Base-by-base conservation (phyloP, 2,329 filamentous ascomycete genomes). In the Helotiales sp. region DNA sequence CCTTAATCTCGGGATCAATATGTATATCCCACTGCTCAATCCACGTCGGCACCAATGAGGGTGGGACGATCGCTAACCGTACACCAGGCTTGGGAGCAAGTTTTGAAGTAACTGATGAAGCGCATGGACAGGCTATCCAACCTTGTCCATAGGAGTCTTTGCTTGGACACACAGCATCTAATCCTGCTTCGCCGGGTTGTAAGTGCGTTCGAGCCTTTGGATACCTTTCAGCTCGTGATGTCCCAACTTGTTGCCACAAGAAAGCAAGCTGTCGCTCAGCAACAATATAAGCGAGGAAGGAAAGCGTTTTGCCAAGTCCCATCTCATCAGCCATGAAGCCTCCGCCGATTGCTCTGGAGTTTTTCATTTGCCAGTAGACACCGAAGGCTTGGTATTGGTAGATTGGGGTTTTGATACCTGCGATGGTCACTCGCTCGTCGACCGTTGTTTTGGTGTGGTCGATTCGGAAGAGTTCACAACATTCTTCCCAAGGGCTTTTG, bases 251-350 rank as follows among this genome's bases (percentile, higher is more conserved):
- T 13, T 63, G 28, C 66, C 66, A 71, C 2, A 73, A 58, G 30
- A 55, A 58, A 6, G 40, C 52, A 8, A 73, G 65, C 45, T 73
- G 72, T 11, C 71, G 59, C 52, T 73, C 72, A 3, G 67, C 71
- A 22, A 72, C 68, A n/a, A 85, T 78, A 0, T 85, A 75, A 0
- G 83, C 80, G 3, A 87, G 74, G 2, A 83, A 79, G 0, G 81
- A 82, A 2, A 86, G 72, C 0, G 85, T 81, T 68, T 87, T 87
- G 0, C 85, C 85, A 78, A 87, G 82, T 0, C 85, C 85, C 84
- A 86, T 87, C 60, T 86, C 84, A 70, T 87, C 85, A 0, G 84
- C 84, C 0, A 87, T 72, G n/a, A 87, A 82, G 50, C 76, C 80
- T 30, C 91, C 91, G 8, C 88, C 82, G 2, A 87, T 87, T 71